phyloP scores from a whole-genome alignment of 2,329 filamentous ascomycete genomes.

The Blastomyces percursus region DNA sequence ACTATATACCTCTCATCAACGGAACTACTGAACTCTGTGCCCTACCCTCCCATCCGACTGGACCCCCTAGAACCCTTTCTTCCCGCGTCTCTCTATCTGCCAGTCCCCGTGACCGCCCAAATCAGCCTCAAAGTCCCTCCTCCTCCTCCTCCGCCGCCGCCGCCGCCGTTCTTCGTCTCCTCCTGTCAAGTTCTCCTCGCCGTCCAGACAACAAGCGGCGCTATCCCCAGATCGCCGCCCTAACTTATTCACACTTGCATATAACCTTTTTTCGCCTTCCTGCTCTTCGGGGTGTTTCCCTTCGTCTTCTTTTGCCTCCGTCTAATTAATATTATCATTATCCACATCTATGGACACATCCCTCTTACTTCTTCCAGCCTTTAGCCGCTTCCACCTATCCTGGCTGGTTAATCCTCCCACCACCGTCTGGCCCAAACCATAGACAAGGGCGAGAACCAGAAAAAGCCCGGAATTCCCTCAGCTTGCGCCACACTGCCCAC shows the following conservation, averaged over 20 bases:
- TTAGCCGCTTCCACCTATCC: background rate
- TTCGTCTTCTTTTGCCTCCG: background rate
- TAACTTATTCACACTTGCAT: background rate
- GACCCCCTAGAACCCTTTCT: background rate
- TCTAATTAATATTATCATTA: background rate
- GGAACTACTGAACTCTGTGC: background rate
- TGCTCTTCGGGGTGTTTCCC: background rate
- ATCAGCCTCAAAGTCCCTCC: background rate
- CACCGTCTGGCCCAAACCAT: background rate
- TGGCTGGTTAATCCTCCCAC: background rate
- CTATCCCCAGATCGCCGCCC: background rate
- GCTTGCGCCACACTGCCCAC: slow-evolving; percentile 35
- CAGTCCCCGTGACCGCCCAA: background rate
- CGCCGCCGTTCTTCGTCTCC: background rate
- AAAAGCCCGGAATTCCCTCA: slow-evolving; percentile 24
- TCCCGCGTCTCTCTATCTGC: background rate
- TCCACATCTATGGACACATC: slow-evolving; percentile 3
- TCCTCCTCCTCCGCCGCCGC: background rate
- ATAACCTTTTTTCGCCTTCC: background rate
- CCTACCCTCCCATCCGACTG: background rate
- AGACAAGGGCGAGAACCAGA: background rate
- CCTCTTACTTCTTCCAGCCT: background rate
- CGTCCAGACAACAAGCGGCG: background rate
- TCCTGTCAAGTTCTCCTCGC: background rate
- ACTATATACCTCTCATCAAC: slow-evolving; percentile 1